Base-by-base conservation (phyloP, 768 basidiomycete species). In the Leccinum boreale region DNA sequence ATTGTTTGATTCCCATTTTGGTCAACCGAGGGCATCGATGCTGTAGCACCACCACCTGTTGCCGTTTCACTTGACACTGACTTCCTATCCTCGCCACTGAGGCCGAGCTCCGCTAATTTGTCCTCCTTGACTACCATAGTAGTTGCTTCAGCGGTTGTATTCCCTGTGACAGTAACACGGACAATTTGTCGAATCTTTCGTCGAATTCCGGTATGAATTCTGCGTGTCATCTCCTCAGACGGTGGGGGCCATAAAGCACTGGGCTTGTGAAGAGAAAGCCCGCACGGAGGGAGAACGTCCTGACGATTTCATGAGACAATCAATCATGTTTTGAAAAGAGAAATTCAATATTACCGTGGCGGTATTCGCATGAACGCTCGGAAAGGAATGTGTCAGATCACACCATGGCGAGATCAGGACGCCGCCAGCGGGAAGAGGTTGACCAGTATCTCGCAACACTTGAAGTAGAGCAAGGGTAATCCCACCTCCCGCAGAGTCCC, bases 401-500 rank as follows among this genome's bases (percentile, higher is more conserved):
- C 82, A 90, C 91, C 96, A 98, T 0, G 97, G 97, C 26, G 92
- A 94, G 61, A 98, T 89, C 42, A 98, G 75, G 17, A 96, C 79
- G 1, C 86, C 94, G 7, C 94, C 97, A 3, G 94, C 92, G 4
- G 95, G 96, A 47, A 82, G 62, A 5, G 94, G 94, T 23, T 95
- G 76, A 3, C 84, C 86, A 1, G 81, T 74, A 71, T 99, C 97
- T 15, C 97, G 89, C 49, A 99, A 82, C 10, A 90, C 79, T 72
- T 94, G 92, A 4, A 99, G 79, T 28, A 97, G 77, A 4, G 94
- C 88, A 51, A 98, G 74, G 1, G 85, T 81, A 12, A 98, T 76
- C 0, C 93, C 94, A 8, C 94, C 97, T 6, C 97, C 97, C 0
- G 96, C 95, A 21, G 92, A 94, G 74, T 94, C 94, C 3, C 97